These are phyloP conservation scores for Lolium perenne DNA, from an alignment of 176 grass and related monocot genomes.

Conservation along the genomic window DNA sequence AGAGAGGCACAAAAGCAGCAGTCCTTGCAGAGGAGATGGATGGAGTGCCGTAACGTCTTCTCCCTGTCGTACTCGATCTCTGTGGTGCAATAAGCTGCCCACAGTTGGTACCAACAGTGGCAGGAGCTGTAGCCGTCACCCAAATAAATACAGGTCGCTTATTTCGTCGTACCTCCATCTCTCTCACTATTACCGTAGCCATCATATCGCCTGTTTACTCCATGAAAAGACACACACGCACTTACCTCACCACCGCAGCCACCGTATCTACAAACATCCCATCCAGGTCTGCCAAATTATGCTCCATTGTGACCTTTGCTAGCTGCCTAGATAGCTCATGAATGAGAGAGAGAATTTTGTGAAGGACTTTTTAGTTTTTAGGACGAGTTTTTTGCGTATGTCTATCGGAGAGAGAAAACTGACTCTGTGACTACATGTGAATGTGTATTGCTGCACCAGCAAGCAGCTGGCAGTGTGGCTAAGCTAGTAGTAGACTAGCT, in stretches of 20 bases:
- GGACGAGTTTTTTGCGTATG: not conserved
- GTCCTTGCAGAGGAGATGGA: conserved; percentile 11
- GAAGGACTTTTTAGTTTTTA: not conserved
- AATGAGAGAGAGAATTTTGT: not conserved
- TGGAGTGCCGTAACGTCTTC: conserved; percentile 21
- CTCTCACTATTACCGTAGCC: not conserved
- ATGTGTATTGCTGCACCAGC: conserved; percentile 16
- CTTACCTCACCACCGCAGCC: not conserved
- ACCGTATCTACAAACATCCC: conserved; percentile 41
- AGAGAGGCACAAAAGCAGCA: not conserved
- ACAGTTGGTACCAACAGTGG: conserved; percentile 45
- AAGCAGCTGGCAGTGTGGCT: conserved; percentile 8
- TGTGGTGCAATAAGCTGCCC: conserved; percentile 49
- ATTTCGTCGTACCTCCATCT: not conserved
- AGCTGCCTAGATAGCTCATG: conserved; percentile 1
- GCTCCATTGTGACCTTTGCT: not conserved
- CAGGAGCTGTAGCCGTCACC: conserved; percentile 34
- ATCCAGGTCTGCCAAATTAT: not conserved
- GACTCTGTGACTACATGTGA: not conserved
- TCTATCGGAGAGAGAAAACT: not conserved
- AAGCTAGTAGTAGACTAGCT: not conserved
- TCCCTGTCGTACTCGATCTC: conserved; percentile 1
- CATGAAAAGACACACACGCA: conserved; percentile 38
- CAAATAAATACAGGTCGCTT: conserved; percentile 58
- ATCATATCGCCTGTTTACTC: conserved; percentile 10